Evolutionary conservation across 163 green algal genomes (phyloP), one percentile per base, ranked within the genome.

Genomic region (Coccomyxa subellipsoidea): DNA sequence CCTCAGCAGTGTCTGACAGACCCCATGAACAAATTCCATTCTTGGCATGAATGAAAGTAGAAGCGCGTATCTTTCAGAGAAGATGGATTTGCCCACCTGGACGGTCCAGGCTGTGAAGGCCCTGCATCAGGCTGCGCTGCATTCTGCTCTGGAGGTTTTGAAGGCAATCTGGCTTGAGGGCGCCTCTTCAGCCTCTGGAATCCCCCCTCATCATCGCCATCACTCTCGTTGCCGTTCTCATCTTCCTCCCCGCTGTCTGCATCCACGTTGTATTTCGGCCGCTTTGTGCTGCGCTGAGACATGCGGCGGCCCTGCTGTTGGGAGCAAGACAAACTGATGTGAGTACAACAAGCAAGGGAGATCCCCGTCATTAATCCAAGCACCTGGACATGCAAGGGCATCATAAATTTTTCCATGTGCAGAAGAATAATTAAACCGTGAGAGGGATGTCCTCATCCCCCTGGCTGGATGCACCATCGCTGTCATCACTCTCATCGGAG

Each of bases 231-330:
- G 10, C 15, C 66, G 4, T 73, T 23, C 27, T 73, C 66, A 35
- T 34, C 66, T 8, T 34, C 66, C 18, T 8, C 27, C 8, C 32
- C 66, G 10, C n/a, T 34, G 18, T 73, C 66, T 1, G n/a, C 29
- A 23, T 73, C 66, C 66, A 73, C 66, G 32, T 73, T 34, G n/a
- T 73, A 73, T 23, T 73, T 73, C 18, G n/a, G 29, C 27, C 66
- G 66, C 66, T 73, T 73, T 32, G 66, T 34, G 66, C 66, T 73
- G 66, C 66, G 66, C 66, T 73, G 66, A 32, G 66, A 73, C 66
- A 73, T 73, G 1, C 66, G 66, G 66, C 66, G 66, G 66, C 66
- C 66, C 66, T 73, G 66, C 66, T 59, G 47, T 18, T 59, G 47
- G 47, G 47, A 6, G 5, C 47, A 59, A 1, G 15, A 59, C 21